Evolutionary conservation across 495 filamentous ascomycete species (phyloP).

Genomic region (Aspergillus conjunctus): DNA sequence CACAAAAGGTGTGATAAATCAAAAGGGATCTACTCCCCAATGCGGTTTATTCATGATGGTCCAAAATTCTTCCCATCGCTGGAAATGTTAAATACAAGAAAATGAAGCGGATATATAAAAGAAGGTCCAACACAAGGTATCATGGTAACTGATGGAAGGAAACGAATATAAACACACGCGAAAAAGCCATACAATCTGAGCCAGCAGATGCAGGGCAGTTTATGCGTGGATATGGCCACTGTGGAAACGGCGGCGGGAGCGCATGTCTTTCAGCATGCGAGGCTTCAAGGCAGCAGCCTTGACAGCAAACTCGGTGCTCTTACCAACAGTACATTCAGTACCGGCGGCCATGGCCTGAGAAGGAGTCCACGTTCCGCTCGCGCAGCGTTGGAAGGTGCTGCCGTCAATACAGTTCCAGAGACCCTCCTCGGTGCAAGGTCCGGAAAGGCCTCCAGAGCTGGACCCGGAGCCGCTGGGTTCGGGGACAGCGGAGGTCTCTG

Average conservation of each 20-base stretch:
- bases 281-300: conserved; percentile 28
- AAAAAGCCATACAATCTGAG: conserved; percentile 17
- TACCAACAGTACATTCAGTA: conserved; percentile 59
- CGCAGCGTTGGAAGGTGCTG: conserved; percentile 61
- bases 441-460: conserved; percentile 33
- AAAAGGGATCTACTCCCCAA: conserved; percentile 2
- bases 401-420: conserved; percentile 68
- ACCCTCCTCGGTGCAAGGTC: conserved; percentile 43
- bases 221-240: conserved; percentile 31
- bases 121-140: conserved; percentile 14
- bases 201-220: conserved; percentile 10
- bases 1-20: background rate
- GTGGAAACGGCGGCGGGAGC: conserved; percentile 34
- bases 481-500: conserved; percentile 13
- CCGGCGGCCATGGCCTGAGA: conserved; percentile 57
- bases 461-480: conserved; percentile 16
- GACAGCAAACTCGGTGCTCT: conserved; percentile 46
- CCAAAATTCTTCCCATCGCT: conserved; percentile 2
- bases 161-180: conserved; percentile 19
- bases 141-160: background rate
- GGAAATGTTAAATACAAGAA: conserved; percentile 19
- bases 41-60: conserved; percentile 9
- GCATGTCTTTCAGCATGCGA: conserved; percentile 36
- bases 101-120: conserved; percentile 29
- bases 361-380: conserved; percentile 60